Evolutionary conservation across 2,329 filamentous ascomycete genomes (phyloP), one percentile per base, ranked within the genome.

Genomic region (Podosphaera aphanis): DNA sequence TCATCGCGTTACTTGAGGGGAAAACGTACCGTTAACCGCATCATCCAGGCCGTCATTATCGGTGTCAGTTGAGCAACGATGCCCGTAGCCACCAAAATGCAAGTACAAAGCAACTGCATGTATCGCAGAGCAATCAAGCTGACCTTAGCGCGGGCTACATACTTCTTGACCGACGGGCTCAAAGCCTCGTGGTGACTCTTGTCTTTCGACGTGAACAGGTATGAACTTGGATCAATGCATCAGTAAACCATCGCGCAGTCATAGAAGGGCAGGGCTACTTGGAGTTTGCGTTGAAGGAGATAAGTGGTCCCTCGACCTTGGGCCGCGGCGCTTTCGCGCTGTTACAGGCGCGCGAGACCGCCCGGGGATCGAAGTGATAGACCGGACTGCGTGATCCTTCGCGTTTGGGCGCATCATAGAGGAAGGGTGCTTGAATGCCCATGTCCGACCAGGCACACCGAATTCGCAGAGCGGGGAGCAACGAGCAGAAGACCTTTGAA

Each of bases 281-380:
- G 1, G 86, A 85, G 61, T 93, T 86, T 48, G 73, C 71, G 61
- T 92, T 90, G 67, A 93, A 80, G 49, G 79, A 72, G 50, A 94
- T 64, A 51, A 92, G 64, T 11, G 84, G 85, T 0, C 84, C 85
- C 45, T 81, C 68, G 39, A 69, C 71, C 67, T 80, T 79, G 37
- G 73, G 68, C 56, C 70, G 77, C 21, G 63, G 66, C 36, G 72
- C 66, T 46, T 73, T 72, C 11, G 74, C 71, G 56, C 74, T 66
- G 66, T 74, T 82, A 63, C 81, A 88, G 50, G 83, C 80, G 58
- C 84, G 72, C 19, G 84, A 86, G 43, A 85, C 71, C 49, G 82
- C 80, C 61, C 86, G 92, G 43, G 88, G 86, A 56, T 94, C 85
- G 62, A 92, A 93, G n/a, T 64, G 56, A 56, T 65, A 60, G 61